Base-by-base conservation (phyloP, 345 rosid genomes). In the Populus euphratica region DNA sequence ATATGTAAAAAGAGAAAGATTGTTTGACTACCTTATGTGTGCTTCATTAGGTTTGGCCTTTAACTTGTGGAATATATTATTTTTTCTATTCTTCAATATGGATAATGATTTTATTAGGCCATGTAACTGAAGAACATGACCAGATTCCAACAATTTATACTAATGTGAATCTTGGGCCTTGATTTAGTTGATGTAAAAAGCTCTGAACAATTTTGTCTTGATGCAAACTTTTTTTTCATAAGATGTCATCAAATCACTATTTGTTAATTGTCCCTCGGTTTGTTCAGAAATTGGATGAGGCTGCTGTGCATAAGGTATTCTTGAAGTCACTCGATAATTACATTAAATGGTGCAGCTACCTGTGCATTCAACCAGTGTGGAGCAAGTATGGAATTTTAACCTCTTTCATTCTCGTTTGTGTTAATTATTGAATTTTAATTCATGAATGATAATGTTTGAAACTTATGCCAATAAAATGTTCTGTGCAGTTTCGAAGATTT, bases 341-440 rank as follows among this genome's bases (percentile, higher is more conserved):
- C 87, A 87, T 85, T 41, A 93, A 90, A 83, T 95, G 99, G 99
- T 95, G 99, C 82, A 76, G 83, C 72, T 96, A 96, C 89, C 82
- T 96, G 80, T 79, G 90, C 85, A 80, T 96, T 83, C 97, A 85
- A 80, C 94, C 98, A 64, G 94, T 91, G 41, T 96, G 97, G 96
- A 86, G 93, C 91, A 87, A 85, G 99, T 95, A 90, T 76, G 85
- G 39, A 68, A 65, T 74, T 62, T 72, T 6, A 81, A 64, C 43
- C 21, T 2, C 38, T 74, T 61, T 27, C 59, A 50, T 81, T 71
- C 25, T 66, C 20, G 11, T 52, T 78, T 27, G 25, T 41, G 31
- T 36, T 33, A 38, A 38, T n/a, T 70, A 21, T 14, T 59, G 33
- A 10, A 47, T 33, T 33, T 59, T 27, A 23, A 33, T 21, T 61